Conservation (phyloP, 2,329 filamentous ascomycete genomes). For the Cadophora sp. region DNA sequence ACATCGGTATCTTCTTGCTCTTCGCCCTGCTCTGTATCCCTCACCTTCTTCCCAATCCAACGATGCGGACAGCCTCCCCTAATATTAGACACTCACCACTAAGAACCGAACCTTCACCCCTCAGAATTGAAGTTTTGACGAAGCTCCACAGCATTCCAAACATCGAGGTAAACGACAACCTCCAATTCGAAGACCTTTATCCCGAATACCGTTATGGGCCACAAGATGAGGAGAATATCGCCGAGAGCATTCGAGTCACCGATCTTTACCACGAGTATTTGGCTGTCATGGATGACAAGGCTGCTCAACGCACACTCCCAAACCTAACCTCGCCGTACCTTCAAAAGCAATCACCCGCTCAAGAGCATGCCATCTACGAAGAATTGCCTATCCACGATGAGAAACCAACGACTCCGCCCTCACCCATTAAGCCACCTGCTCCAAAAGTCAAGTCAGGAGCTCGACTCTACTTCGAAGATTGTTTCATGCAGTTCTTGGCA, state of each 20-base stretch:
- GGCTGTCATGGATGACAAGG: neutral
- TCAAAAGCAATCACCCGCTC: neutral
- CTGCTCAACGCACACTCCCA: neutral
- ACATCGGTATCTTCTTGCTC: neutral
- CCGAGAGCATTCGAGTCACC: neutral
- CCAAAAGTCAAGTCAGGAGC: neutral
- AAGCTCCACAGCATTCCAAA: neutral
- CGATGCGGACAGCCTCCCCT: neutral
- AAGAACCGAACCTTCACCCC: neutral
- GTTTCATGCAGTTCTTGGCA: neutral
- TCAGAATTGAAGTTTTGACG: neutral
- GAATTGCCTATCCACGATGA: neutral
- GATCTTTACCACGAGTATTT: neutral
- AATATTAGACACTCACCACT: neutral
- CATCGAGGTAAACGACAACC: neutral
- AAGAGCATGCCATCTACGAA: neutral
- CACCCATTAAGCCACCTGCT: neutral
- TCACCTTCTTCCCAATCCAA: neutral
- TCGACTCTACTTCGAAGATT: neutral
- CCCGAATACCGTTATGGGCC: neutral
- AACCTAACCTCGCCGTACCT: neutral
- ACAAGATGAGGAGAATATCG: neutral
- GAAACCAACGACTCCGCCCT: neutral
- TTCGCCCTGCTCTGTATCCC: neutral
- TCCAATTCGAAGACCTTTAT: neutral